Percentiles rank a stretch among this genome's conserved stretches.
These are phyloP conservation scores for Cenchrus americanus DNA, from an alignment of 176 grass and related monocot genomes.

Conservation along the genomic window DNA sequence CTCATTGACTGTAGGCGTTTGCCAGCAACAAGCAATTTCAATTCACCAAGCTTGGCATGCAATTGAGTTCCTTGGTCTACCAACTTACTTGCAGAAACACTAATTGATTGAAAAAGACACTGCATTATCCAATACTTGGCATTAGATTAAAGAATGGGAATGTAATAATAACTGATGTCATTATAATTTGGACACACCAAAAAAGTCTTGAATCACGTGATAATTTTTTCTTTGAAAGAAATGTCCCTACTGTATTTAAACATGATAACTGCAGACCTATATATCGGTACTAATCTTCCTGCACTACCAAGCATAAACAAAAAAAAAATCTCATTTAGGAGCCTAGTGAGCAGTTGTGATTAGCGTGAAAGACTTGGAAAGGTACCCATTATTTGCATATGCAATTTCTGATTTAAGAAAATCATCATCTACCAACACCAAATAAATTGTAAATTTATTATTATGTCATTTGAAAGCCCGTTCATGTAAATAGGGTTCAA, in stretches of 20 bases:
- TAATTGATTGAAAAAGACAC: constrained; percentile 71
- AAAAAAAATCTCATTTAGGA: constrained; percentile 9
- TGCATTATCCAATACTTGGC: constrained; percentile 65
- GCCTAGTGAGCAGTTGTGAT: not conserved
- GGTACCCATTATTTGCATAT: constrained; percentile 20
- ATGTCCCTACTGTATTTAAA: not conserved
- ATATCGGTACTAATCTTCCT: constrained; percentile 12
- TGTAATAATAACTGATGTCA: not conserved
- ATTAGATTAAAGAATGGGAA: constrained; percentile 27
- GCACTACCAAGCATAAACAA: constrained; percentile 27
- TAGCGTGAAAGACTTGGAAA: constrained; percentile 25
- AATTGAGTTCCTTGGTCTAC: constrained; percentile 64
- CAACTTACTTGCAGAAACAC: constrained; percentile 71
- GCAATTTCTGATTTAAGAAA: constrained; percentile 18
- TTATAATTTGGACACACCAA: constrained; percentile 12
- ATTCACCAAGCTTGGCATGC: constrained; percentile 61
- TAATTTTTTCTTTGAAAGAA: constrained; percentile 16
- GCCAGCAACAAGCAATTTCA: constrained; percentile 58
- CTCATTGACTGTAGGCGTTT: constrained; percentile 57
- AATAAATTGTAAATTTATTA: constrained; percentile 1
- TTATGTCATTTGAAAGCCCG: not conserved
- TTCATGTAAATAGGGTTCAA: constrained; percentile 1
- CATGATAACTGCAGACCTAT: not conserved
- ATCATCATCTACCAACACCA: constrained; percentile 19
- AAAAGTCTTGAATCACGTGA: not conserved